Percentiles rank a stretch among this genome's conserved stretches.
Conservation (phyloP, 2,329 filamentous ascomycete species). For the Trichoderma lentiforme region DNA sequence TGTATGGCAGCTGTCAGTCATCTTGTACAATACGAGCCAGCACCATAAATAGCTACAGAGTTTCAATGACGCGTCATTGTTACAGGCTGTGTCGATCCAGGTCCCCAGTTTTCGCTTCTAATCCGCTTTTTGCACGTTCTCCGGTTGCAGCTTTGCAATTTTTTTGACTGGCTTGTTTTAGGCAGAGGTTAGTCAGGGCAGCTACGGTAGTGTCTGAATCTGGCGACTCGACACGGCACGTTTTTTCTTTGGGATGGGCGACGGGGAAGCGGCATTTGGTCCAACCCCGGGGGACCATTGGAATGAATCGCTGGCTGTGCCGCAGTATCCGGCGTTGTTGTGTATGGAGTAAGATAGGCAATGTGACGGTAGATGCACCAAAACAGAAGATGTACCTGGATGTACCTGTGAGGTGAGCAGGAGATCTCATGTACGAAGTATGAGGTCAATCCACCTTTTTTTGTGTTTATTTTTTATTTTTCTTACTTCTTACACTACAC, state of each 20-base stretch:
- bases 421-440: background rate
- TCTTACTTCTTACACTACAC: background rate
- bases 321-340: background rate
- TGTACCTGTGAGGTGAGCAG: background rate
- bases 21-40: background rate
- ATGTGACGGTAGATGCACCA: background rate
- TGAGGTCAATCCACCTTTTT: background rate
- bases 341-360: background rate
- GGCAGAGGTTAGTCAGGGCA: background rate
- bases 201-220: background rate
- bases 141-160: background rate
- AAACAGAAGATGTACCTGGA: background rate
- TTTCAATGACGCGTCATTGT: slow-evolving; percentile 2
- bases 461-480: background rate
- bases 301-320: background rate
- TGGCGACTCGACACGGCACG: background rate
- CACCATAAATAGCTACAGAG: background rate
- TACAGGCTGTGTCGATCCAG: background rate
- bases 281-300: background rate
- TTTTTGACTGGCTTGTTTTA: background rate
- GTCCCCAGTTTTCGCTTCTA: background rate
- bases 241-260: background rate
- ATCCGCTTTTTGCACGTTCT: background rate
- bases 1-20: background rate
- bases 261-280: background rate